Evolutionary conservation across 2,329 filamentous ascomycete species (phyloP).

Genomic region (Pseudogymnoascus pannorum): DNA sequence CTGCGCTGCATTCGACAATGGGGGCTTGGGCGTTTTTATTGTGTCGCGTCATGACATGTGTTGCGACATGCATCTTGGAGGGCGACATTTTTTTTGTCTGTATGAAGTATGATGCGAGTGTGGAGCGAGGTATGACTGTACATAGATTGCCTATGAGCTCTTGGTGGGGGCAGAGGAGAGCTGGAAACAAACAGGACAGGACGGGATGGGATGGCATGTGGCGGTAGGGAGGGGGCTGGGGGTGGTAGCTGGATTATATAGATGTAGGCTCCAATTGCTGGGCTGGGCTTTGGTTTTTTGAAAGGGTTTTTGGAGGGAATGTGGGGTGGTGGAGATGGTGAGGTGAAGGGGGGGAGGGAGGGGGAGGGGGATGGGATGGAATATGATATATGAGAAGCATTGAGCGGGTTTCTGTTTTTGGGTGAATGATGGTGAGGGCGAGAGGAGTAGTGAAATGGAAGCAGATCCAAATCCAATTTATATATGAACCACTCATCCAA

Average conservation of each 20-base stretch:
- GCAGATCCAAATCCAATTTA: not conserved
- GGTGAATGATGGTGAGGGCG: not conserved
- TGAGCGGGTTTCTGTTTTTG: not conserved
- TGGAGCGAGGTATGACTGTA: not conserved
- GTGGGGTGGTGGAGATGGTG: not conserved
- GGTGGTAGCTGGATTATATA: not conserved
- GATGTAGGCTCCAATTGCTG: not conserved
- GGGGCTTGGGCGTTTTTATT: not conserved
- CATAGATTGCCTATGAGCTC: not conserved
- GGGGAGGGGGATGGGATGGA: not conserved
- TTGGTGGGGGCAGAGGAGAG: not conserved
- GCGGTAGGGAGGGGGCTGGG: not conserved
- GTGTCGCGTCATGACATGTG: too few species aligned
- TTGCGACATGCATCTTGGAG: not conserved
- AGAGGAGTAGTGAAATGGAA: not conserved
- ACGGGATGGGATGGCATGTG: not conserved
- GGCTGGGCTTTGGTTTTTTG: not conserved
- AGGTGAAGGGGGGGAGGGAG: not conserved
- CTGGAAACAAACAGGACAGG: not conserved
- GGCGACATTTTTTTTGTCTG: not conserved
- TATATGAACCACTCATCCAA: not conserved
- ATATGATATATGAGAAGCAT: not conserved
- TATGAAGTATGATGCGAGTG: not conserved
- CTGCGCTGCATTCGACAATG: not conserved
- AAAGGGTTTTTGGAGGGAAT: not conserved